A percentile compares a stretch with the other conserved stretches of the same genome.
Conservation (phyloP, 23 red algal genomes). For the Gracilaria domingensis region DNA sequence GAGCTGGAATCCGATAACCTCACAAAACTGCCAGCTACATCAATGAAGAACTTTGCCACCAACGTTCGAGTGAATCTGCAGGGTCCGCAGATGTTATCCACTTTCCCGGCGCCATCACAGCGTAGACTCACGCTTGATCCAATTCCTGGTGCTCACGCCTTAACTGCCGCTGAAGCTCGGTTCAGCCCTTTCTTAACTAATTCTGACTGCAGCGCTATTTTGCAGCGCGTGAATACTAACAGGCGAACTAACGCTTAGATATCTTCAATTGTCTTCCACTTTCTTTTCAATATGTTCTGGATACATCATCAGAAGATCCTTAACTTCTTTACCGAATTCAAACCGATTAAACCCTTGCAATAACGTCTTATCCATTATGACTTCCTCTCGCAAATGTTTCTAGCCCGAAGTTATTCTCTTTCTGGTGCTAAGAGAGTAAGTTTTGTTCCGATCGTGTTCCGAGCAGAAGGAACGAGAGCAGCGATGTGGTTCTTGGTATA, state of each 20-base stretch:
- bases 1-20: background rate
- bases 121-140: background rate
- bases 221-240: background rate
- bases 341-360: background rate
- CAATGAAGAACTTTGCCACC: background rate
- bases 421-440: no score
- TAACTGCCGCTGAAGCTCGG: background rate
- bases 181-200: constrained; percentile 8
- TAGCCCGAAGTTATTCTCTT: no score
- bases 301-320: background rate
- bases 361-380: no score
- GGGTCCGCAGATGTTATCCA: background rate
- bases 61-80: background rate
- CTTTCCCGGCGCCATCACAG: background rate
- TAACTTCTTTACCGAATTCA: background rate
- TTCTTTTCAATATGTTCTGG: background rate
- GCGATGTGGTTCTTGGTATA: no score
- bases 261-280: background rate
- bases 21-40: background rate
- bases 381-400: no score
- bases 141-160: background rate
- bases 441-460: no score
- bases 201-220: background rate
- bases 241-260: background rate
- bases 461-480: no score